Conservation (phyloP, 192 early-diverging fungal species). For the Backusella psychrophila region DNA sequence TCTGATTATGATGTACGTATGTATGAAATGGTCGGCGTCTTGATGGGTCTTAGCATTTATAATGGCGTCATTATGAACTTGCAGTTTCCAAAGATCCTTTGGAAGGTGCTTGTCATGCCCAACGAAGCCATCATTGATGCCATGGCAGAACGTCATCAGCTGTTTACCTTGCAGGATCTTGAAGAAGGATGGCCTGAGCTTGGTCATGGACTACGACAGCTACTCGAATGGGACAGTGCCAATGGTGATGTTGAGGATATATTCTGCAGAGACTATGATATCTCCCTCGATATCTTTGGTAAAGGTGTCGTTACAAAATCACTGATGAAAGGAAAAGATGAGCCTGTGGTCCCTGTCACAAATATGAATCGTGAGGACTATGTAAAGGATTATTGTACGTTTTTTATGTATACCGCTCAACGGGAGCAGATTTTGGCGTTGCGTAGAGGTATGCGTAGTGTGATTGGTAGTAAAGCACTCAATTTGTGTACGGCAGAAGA, state of each 20-base stretch:
- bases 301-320: slow-evolving; percentile 53
- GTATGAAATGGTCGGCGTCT: slow-evolving; percentile 85
- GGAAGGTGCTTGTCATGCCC: slow-evolving; percentile 47
- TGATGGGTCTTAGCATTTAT: slow-evolving; percentile 90
- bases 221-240: slow-evolving; percentile 66
- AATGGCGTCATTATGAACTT: slow-evolving; percentile 82
- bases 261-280: slow-evolving; percentile 81
- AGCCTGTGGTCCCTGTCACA: slow-evolving; percentile 63
- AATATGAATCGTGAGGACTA: slow-evolving; percentile 70
- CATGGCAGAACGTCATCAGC: neutral
- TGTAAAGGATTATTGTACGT: slow-evolving; percentile 69
- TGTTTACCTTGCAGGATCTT: slow-evolving; percentile 20
- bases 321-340: slow-evolving; percentile 28
- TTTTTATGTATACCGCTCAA: slow-evolving; percentile 49
- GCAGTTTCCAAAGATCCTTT: slow-evolving; percentile 71
- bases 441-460: slow-evolving; percentile 67
- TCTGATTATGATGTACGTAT: slow-evolving; percentile 5
- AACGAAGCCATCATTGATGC: slow-evolving; percentile 8
- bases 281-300: slow-evolving; percentile 63
- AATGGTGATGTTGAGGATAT: slow-evolving; percentile 65
- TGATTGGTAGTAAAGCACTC: slow-evolving; percentile 43
- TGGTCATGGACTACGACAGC: slow-evolving; percentile 70
- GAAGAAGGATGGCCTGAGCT: slow-evolving; percentile 42
- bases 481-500: slow-evolving; percentile 52
- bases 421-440: slow-evolving; percentile 67